A percentile compares a stretch with the other conserved stretches of the same genome.
These are phyloP conservation scores for Goffeauzyma gilvescens DNA, from an alignment of 768 basidiomycete genomes.

Conservation along the genomic window DNA sequence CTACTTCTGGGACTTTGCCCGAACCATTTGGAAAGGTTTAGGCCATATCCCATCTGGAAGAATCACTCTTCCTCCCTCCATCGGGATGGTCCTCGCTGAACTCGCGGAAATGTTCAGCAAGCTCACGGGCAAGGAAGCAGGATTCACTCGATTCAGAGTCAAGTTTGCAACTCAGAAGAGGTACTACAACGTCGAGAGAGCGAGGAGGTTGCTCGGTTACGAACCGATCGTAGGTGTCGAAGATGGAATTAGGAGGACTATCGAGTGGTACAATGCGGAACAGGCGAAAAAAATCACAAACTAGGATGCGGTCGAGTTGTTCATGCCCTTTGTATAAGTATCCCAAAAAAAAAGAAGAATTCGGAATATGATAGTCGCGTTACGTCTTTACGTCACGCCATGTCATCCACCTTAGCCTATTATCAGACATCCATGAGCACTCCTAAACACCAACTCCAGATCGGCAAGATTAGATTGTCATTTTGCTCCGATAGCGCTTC, in stretches of 20 bases:
- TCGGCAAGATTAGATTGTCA: constrained; percentile 88
- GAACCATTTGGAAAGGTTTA: constrained; percentile 48
- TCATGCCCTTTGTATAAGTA: too few relatives aligned
- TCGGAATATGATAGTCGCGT: too few relatives aligned
- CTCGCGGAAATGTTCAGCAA: constrained; percentile 55
- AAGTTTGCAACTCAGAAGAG: constrained; percentile 57
- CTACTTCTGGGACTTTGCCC: constrained; percentile 87
- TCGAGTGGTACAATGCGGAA: constrained; percentile 25
- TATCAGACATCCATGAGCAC: constrained; percentile 43
- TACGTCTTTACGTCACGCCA: too few relatives aligned
- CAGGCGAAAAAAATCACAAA: constrained; percentile 2
- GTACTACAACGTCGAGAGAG: constrained; percentile 74
- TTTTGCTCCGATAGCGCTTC: constrained; percentile 91
- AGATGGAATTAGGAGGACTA: constrained; percentile 62
- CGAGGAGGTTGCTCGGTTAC: constrained; percentile 75
- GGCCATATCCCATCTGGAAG: constrained; percentile 41
- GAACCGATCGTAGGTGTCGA: constrained; percentile 74
- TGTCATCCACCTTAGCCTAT: too few relatives aligned
- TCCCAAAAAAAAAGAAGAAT: too few relatives aligned
- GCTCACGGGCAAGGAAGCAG: constrained; percentile 57
- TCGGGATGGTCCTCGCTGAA: constrained; percentile 55
- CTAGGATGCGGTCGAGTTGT: not conserved
- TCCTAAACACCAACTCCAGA: constrained; percentile 84
- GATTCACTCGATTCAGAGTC: constrained; percentile 71
- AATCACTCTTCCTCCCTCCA: constrained; percentile 41